Evolutionary conservation across 2,329 filamentous ascomycete species (phyloP), one percentile per base, ranked within the genome.

Genomic region (Penicillium sp.): DNA sequence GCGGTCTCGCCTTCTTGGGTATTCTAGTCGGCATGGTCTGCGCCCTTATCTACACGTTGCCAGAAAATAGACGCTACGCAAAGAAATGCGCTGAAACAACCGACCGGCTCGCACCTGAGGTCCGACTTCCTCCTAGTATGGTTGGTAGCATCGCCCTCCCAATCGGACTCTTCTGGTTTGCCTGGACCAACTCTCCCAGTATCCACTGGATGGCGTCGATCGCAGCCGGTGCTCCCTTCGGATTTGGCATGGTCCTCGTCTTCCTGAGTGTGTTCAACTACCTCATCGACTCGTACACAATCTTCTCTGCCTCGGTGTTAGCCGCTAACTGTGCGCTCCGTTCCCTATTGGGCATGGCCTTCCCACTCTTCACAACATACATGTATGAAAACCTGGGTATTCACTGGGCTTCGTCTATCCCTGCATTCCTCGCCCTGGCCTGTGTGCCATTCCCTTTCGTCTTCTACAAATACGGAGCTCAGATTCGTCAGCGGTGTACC

Each of bases 121-220:
- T 80, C 25, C 81, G 80, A 49, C 68, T 85, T 1, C 80, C 81
- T 1, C 78, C 80, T 7, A 75, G 73, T 44, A 80, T 82, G 53
- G 60, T 81, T 3, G 80, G 80, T 16, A 76, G 74, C 53, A 75
- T 83, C 25, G 71, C 74, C 6, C 73, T 87, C 39, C 84, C 85
- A 0, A 72, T 85, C 42, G 80, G 82, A 10, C 74, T 85, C 1
- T 84, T 85, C 69, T 84, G 82, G 82, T 82, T 85, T 53, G 83
- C 82, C 0, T 86, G 83, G 83, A 84, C 83, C 0, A 81, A 83
- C 50, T 80, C 72, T 47, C 76, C 70, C 60, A 69, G 65, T 11
- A 68, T 75, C 50, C 73, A 75, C 63, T 76, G 74, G 74, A 70
- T 75, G 58, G 71, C 67, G 2, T 69, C 68, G 16, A 69, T 76